phyloP scores from a whole-genome alignment of 345 rosid species.

The Linum tenue region DNA sequence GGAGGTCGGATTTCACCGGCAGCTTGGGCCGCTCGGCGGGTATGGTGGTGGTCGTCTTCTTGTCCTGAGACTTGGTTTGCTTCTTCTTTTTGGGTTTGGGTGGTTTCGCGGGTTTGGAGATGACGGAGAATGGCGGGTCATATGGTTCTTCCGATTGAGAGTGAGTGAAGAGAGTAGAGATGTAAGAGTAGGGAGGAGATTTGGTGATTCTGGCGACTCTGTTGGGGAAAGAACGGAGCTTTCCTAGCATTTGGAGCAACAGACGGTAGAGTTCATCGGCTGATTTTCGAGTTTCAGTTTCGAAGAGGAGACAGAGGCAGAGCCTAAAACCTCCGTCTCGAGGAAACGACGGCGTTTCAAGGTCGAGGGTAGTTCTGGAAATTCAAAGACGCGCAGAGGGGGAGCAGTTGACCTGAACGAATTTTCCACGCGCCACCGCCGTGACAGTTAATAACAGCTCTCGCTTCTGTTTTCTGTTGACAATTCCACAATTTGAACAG shows the following conservation, averaged over 20 bases:
- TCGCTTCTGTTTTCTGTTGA: background rate
- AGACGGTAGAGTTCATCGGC: background rate
- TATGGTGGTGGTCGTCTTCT: background rate
- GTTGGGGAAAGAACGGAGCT: conserved; percentile 8
- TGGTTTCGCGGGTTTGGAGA: conserved; percentile 12
- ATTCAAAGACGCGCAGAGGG: background rate
- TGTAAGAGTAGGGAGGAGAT: background rate
- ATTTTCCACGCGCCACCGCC: background rate
- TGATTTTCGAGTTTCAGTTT: background rate
- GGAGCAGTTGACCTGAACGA: background rate
- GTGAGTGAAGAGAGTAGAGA: conserved; percentile 7
- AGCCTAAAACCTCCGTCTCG: background rate
- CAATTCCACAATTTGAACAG: background rate
- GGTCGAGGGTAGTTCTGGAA: background rate
- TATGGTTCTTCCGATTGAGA: conserved; percentile 10
- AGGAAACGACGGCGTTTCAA: background rate
- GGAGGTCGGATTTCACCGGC: conserved; percentile 45
- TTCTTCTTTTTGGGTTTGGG: background rate
- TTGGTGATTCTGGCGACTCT: conserved; percentile 5
- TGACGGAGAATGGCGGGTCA: conserved; percentile 19
- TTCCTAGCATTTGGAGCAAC: conserved; percentile 14
- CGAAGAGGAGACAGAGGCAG: background rate
- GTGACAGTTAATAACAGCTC: background rate
- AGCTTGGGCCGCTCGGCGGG: conserved; percentile 4
- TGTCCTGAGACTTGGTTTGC: background rate